Evolutionary conservation across 108 stramenopile species (phyloP).

Genomic region (Skeletonema tropicum): DNA sequence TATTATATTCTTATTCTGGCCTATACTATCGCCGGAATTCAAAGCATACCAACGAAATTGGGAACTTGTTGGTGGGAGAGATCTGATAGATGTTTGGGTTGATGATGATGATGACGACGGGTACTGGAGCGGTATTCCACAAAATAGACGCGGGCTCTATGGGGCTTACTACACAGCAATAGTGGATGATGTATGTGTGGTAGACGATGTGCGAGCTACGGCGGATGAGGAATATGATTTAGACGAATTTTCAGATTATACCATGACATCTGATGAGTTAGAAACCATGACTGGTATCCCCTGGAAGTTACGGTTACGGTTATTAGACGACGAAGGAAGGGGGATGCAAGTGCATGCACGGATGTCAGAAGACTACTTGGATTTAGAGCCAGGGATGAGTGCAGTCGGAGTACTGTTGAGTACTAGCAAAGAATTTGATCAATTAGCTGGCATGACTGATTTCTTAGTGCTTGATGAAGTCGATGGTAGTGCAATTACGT

Average conservation of each 20-base stretch:
- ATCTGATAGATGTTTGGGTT: constrained; percentile 79
- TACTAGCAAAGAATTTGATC: constrained; percentile 54
- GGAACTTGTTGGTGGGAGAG: constrained; percentile 76
- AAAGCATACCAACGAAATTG: constrained; percentile 81
- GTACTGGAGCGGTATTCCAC: constrained; percentile 4
- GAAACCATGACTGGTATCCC: constrained; percentile 71
- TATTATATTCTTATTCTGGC: constrained; percentile 71
- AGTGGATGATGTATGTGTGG: constrained; percentile 72
- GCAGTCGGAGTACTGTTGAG: constrained; percentile 62
- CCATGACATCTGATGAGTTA: constrained; percentile 68
- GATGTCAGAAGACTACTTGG: constrained; percentile 77
- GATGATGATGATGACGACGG: constrained; percentile 47
- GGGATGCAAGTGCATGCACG: constrained; percentile 78
- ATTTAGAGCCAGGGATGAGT: constrained; percentile 59
- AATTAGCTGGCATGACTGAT: constrained; percentile 76
- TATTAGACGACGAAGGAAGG: constrained; percentile 58
- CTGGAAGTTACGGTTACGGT: constrained; percentile 64
- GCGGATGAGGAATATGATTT: constrained; percentile 66
- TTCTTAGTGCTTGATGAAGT: constrained; percentile 64
- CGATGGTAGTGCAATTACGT: constrained; percentile 36
- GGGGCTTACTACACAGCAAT: constrained; percentile 69
- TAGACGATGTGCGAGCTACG: constrained; percentile 56
- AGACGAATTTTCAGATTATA: constrained; percentile 75
- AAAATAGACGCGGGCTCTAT: constrained; percentile 68
- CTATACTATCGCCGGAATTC: constrained; percentile 73